Evolutionary conservation across 2,329 filamentous ascomycete species (phyloP).

Genomic region (Aspergillus sp.): DNA sequence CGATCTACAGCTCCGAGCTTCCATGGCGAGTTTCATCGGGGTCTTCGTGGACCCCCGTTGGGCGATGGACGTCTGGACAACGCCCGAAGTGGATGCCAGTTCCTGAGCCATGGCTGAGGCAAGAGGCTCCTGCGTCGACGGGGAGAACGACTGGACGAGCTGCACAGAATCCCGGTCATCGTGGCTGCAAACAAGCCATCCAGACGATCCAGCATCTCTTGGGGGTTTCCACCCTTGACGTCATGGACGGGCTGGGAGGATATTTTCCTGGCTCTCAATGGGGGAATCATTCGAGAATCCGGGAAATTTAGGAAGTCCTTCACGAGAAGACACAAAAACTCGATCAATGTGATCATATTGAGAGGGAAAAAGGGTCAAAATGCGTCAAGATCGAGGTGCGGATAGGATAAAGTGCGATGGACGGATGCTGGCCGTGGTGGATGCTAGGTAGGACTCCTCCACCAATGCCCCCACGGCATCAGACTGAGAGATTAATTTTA

Average conservation of each 20-base stretch:
- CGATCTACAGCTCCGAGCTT: not conserved
- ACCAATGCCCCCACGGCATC: no score
- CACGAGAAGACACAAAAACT: no score
- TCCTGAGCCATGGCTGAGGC: slow-evolving; percentile 9
- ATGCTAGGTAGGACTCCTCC: no score
- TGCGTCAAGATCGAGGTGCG: no score
- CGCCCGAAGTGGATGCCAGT: slow-evolving; percentile 11
- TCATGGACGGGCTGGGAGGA: slow-evolving; percentile 4
- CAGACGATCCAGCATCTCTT: not conserved
- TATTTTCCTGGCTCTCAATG: not conserved
- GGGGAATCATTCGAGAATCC: not conserved
- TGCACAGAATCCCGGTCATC: not conserved
- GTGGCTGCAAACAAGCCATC: not conserved
- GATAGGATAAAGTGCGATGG: no score
- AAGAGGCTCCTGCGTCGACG: slow-evolving; percentile 2
- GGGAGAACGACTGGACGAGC: not conserved
- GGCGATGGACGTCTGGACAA: slow-evolving; percentile 4
- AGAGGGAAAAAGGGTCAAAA: not conserved
- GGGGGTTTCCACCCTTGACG: slow-evolving; percentile 3
- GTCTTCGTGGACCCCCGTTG: not conserved
- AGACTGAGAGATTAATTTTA: no score
- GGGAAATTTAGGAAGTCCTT: not conserved
- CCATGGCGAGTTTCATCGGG: not conserved
- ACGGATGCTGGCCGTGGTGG: no score
- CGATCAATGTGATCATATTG: not conserved